A percentile compares a stretch with the other conserved stretches of the same genome.
phyloP scores from a whole-genome alignment of 495 filamentous ascomycete species.

The Penicillium desertorum region DNA sequence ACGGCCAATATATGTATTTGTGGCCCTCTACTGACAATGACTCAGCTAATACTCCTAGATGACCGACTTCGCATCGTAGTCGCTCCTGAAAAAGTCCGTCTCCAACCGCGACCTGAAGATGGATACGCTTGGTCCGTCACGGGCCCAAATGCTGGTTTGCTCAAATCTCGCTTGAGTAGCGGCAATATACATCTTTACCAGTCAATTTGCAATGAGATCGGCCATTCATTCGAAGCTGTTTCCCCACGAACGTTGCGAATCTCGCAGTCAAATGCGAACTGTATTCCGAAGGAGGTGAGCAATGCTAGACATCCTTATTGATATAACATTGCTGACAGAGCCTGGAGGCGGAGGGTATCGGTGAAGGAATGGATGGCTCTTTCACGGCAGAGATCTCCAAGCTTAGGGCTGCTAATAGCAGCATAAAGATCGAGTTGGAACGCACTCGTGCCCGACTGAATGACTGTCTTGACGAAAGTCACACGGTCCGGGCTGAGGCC shows the following conservation, averaged over 20 bases:
- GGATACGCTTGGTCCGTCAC: slow-evolving; percentile 12
- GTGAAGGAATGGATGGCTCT: not conserved
- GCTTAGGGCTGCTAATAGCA: not conserved
- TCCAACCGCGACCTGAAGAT: not conserved
- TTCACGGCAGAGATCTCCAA: not conserved
- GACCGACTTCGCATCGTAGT: too few relatives aligned
- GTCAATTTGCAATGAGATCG: not conserved
- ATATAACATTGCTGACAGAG: not conserved
- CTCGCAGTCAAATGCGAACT: not conserved
- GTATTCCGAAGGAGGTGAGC: not conserved
- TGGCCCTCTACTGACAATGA: too few relatives aligned
- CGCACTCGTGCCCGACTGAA: not conserved
- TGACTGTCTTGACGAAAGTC: not conserved
- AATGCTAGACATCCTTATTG: not conserved
- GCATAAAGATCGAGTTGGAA: not conserved
- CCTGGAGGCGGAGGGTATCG: not conserved
- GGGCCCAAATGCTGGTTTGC: not conserved
- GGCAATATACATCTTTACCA: slow-evolving; percentile 1
- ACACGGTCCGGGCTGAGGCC: not conserved
- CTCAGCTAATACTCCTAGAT: too few relatives aligned
- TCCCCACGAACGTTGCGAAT: not conserved
- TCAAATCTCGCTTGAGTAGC: not conserved
- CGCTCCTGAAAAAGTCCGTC: too few relatives aligned
- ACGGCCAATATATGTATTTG: too few relatives aligned
- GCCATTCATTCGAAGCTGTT: slow-evolving; percentile 3